These are phyloP conservation scores for Phyllosticta citribraziliensis DNA, from an alignment of 2,329 filamentous ascomycete genomes.

Conservation along the genomic window DNA sequence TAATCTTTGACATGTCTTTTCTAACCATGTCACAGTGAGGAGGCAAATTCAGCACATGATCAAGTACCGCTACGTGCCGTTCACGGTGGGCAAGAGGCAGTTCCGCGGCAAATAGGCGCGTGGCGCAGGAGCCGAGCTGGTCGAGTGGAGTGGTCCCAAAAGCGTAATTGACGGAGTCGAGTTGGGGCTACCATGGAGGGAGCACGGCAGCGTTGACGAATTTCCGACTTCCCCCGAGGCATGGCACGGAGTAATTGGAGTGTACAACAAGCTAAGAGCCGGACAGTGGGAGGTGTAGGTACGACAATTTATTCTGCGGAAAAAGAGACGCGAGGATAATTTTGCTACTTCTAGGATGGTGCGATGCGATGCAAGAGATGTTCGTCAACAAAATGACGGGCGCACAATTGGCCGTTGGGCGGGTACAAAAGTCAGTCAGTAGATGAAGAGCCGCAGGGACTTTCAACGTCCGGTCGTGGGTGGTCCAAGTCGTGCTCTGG, in stretches of 20 bases:
- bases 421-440: too few relatives aligned
- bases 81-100: slow-evolving; percentile 70
- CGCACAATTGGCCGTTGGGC: background rate
- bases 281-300: background rate
- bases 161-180: background rate
- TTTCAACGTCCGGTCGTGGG: too few relatives aligned
- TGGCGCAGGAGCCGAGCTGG: background rate
- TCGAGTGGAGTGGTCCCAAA: background rate
- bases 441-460: too few relatives aligned
- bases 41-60: slow-evolving; percentile 99
- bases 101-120: slow-evolving; percentile 9
- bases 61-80: slow-evolving; percentile 97
- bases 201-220: background rate
- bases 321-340: background rate
- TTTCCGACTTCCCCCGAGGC: background rate
- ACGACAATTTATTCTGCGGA: background rate
- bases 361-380: background rate
- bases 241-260: background rate
- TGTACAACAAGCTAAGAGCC: background rate
- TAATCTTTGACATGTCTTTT: background rate
- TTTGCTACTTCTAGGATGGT: background rate
- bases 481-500: background rate
- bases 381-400: background rate
- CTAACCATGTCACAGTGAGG: slow-evolving; percentile 55
- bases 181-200: background rate